Conservation (phyloP, 2,329 filamentous ascomycete species). For the Nigrospora osmanthi region DNA sequence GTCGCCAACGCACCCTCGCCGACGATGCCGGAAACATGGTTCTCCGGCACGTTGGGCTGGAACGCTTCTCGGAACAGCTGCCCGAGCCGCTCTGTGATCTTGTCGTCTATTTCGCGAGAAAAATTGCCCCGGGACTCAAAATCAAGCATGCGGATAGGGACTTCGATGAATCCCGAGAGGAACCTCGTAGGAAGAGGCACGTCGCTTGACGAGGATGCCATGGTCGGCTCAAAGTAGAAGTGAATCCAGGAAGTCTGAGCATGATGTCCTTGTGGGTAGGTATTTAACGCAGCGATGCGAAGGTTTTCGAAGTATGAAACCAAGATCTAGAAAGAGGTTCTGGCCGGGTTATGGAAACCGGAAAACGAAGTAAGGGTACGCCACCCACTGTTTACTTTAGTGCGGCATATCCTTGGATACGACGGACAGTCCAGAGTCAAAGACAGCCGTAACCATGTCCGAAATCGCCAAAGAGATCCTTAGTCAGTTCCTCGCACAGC, state of each 20-base stretch:
- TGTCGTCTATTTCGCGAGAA: not conserved
- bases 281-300: too few relatives aligned
- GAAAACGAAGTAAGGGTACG: too few relatives aligned
- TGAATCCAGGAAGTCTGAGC: too few relatives aligned
- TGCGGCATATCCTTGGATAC: too few relatives aligned
- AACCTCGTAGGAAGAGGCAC: not conserved
- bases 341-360: too few relatives aligned
- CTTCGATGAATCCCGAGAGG: not conserved
- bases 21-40: not conserved
- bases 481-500: not conserved
- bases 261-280: too few relatives aligned
- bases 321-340: too few relatives aligned
- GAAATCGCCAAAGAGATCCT: not conserved
- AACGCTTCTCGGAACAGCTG: not conserved
- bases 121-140: not conserved
- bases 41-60: not conserved
- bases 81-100: not conserved
- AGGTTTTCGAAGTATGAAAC: too few relatives aligned
- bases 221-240: not conserved
- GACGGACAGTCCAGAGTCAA: not conserved
- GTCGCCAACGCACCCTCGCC: not conserved
- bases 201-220: not conserved
- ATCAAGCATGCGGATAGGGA: not conserved
- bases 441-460: not conserved
- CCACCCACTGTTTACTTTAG: too few relatives aligned